Evolutionary conservation across 169 alveolate species (phyloP).

Genomic region (Pseudocohnilembus persalinus): DNA sequence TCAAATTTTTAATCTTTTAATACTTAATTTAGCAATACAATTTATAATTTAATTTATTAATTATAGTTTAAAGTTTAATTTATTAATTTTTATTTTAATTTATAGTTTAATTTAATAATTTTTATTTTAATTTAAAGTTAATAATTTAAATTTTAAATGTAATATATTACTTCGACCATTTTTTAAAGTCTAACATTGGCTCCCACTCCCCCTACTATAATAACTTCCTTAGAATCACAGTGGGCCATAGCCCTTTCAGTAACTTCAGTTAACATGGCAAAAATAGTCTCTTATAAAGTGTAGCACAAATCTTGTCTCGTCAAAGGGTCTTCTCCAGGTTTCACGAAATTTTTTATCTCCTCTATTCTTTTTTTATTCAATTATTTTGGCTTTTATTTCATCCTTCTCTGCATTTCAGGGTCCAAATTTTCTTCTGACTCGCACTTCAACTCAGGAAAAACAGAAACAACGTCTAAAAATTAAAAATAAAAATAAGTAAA

Average conservation of each 20-base stretch:
- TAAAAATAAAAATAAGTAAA: not conserved
- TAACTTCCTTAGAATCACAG: constrained; percentile 92
- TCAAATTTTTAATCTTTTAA: too few species aligned
- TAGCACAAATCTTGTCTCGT: constrained; percentile 90
- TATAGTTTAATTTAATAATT: too few species aligned
- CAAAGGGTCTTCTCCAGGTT: not conserved
- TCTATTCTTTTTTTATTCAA: not conserved
- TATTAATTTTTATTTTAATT: too few species aligned
- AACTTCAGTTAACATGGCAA: constrained; percentile 97
- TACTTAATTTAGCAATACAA: too few species aligned
- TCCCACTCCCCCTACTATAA: constrained; percentile 99
- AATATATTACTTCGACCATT: constrained; percentile 91
- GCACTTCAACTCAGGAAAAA: not conserved
- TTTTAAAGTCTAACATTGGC: constrained; percentile 95
- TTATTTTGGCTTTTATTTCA: not conserved
- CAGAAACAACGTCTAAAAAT: constrained; percentile 1
- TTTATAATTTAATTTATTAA: too few species aligned
- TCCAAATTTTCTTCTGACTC: not conserved
- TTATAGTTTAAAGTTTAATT: too few species aligned
- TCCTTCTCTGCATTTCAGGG: not conserved
- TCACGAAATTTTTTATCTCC: not conserved
- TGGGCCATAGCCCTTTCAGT: constrained; percentile 99
- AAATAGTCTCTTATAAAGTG: constrained; percentile 95
- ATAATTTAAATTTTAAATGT: too few species aligned
- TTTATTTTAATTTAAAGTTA: too few species aligned